These are phyloP conservation scores for Trifolium pratense DNA, from an alignment of 306 rosid genomes.

Conservation along the genomic window DNA sequence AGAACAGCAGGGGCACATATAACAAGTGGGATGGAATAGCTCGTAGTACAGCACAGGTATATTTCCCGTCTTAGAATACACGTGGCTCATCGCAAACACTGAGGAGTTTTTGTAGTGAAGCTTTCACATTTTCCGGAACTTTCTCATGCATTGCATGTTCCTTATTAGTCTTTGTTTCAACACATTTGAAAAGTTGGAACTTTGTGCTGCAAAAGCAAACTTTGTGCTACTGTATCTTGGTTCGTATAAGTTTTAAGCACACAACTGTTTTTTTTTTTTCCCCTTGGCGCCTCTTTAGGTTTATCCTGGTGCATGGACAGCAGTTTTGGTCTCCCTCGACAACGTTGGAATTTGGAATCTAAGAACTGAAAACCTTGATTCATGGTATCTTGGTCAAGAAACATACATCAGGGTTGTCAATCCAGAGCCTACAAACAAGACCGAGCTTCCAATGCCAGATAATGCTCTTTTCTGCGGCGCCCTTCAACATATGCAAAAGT, in stretches of 20 bases:
- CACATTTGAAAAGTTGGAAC: too few relatives aligned
- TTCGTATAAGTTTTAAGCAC: too few relatives aligned
- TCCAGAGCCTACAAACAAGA: slow-evolving; percentile 86
- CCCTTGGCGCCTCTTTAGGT: slow-evolving; percentile 53
- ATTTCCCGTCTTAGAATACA: slow-evolving; percentile 9
- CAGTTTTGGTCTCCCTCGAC: slow-evolving; percentile 85
- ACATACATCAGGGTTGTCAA: slow-evolving; percentile 83
- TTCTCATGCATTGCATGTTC: too few relatives aligned
- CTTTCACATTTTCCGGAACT: slow-evolving; percentile 16
- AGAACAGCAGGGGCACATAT: slow-evolving; percentile 94
- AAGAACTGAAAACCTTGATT: slow-evolving; percentile 89
- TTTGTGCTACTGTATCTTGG: too few relatives aligned
- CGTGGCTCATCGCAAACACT: slow-evolving; percentile 3
- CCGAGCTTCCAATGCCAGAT: slow-evolving; percentile 86
- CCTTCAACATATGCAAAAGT: slow-evolving; percentile 74
- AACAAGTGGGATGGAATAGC: slow-evolving; percentile 99
- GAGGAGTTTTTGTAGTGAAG: slow-evolving; percentile 10
- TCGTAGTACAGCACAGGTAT: slow-evolving; percentile 82
- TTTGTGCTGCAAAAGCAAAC: too few relatives aligned
- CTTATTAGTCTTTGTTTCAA: too few relatives aligned
- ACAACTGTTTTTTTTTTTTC: slow-evolving; percentile 30
- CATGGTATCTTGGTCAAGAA: slow-evolving; percentile 99
- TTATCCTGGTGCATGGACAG: slow-evolving; percentile 97
- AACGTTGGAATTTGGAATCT: slow-evolving; percentile 95
- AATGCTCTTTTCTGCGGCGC: slow-evolving; percentile 87